Percentiles rank a stretch among this genome's conserved stretches.
Conservation (phyloP, 1,139 yeast species). For the Debaryomycetaceae sp. region DNA sequence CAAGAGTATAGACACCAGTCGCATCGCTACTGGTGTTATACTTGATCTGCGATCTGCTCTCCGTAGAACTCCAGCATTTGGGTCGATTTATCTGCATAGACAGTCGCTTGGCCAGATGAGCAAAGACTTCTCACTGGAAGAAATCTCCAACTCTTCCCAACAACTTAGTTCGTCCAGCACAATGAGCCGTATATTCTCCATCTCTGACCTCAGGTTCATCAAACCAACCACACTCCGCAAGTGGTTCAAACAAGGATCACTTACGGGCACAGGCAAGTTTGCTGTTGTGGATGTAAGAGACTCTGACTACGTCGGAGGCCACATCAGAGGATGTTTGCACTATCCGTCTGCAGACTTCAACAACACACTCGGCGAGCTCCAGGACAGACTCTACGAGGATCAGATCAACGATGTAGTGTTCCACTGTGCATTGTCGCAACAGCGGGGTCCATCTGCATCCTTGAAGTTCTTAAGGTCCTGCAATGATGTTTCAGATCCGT, state of each 20-base stretch:
- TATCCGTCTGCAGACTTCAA: constrained; percentile 56
- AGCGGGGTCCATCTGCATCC: constrained; percentile 86
- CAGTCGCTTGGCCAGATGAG: too few species aligned
- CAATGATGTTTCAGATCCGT: constrained; percentile 31
- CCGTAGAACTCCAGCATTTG: too few species aligned
- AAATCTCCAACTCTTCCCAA: too few species aligned
- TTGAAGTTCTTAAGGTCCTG: constrained; percentile 58
- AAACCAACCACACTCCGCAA: constrained; percentile 40
- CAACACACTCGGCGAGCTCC: constrained; percentile 40
- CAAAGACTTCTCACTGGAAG: too few species aligned
- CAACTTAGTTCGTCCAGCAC: background rate
- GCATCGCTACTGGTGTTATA: too few species aligned
- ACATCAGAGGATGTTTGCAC: constrained; percentile 60
- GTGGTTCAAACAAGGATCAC: constrained; percentile 41
- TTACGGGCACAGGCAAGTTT: constrained; percentile 42
- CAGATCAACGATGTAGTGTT: constrained; percentile 61
- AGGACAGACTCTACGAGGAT: constrained; percentile 27
- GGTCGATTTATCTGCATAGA: too few species aligned
- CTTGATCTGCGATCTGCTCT: too few species aligned
- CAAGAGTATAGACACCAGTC: too few species aligned
- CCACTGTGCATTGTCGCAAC: constrained; percentile 89
- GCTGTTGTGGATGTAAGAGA: constrained; percentile 87
- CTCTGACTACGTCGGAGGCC: constrained; percentile 67
- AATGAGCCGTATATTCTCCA: constrained; percentile 17
- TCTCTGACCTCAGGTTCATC: constrained; percentile 39